phyloP scores from a whole-genome alignment of 1,284 basidiomycete species.

The Moniliophthora roreri region DNA sequence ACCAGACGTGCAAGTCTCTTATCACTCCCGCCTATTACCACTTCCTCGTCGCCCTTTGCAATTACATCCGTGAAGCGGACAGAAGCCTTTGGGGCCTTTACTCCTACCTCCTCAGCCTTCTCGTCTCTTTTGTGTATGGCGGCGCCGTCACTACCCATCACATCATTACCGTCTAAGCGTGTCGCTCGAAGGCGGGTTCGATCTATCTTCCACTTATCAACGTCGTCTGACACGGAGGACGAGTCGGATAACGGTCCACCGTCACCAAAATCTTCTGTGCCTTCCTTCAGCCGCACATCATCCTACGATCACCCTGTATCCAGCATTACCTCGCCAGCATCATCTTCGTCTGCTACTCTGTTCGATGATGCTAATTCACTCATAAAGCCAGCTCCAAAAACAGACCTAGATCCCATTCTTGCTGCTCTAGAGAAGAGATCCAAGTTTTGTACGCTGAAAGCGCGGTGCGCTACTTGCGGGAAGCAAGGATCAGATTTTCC shows the following conservation, averaged over 20 bases:
- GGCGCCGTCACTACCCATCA: background rate
- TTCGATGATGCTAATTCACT: slow-evolving; percentile 26
- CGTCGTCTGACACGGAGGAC: slow-evolving; percentile 9
- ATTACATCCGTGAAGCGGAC: background rate
- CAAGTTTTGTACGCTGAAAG: slow-evolving; percentile 42
- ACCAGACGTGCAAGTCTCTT: background rate
- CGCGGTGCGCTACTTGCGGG: slow-evolving; percentile 55
- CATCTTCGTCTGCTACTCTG: slow-evolving; percentile 23
- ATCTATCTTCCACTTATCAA: slow-evolving; percentile 6
- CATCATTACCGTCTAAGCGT: background rate
- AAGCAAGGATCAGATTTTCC: slow-evolving; percentile 63
- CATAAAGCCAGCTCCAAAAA: slow-evolving; percentile 22
- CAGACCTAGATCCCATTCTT: slow-evolving; percentile 47
- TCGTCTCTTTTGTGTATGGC: slow-evolving; percentile 1
- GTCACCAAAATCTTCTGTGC: slow-evolving; percentile 19
- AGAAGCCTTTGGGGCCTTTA: slow-evolving; percentile 4
- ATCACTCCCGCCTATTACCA: background rate
- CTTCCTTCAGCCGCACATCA: slow-evolving; percentile 37
- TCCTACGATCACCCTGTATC: slow-evolving; percentile 16
- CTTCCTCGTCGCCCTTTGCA: background rate
- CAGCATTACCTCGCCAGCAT: slow-evolving; percentile 17
- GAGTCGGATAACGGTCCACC: slow-evolving; percentile 8
- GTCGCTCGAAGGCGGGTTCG: background rate
- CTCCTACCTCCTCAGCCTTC: slow-evolving; percentile 1
- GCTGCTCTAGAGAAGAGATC: slow-evolving; percentile 56